phyloP scores from a whole-genome alignment of 75 land plant genomes.

The Ceratopteris richardii region DNA sequence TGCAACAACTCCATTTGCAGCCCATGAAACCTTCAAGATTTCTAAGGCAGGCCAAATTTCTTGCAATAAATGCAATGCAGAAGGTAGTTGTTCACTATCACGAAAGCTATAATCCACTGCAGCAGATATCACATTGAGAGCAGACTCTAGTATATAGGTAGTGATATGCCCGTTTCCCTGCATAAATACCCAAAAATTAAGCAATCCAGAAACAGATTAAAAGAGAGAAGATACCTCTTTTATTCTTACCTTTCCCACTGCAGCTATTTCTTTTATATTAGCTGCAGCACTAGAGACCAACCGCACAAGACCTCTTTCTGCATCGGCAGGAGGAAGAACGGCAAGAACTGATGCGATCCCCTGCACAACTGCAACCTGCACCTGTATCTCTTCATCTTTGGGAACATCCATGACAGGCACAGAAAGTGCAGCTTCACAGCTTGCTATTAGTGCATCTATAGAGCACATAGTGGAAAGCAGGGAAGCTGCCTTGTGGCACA shows the following conservation, averaged over 20 bases:
- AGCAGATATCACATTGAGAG: conserved; percentile 12
- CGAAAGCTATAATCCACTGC: conserved; percentile 5
- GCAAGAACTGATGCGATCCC: conserved; percentile 21
- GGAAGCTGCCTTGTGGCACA: conserved; percentile 15
- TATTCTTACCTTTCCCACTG: conserved; percentile 4
- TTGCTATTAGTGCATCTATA: conserved; percentile 11
- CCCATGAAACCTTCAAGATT: conserved; percentile 4
- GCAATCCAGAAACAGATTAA: not conserved
- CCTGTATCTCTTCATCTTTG: conserved; percentile 6
- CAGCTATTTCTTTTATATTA: conserved; percentile 8
- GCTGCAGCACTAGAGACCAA: conserved; percentile 9
- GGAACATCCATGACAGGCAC: conserved; percentile 4
- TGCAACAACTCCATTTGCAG: conserved; percentile 12
- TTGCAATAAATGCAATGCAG: conserved; percentile 12
- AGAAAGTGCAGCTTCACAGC: conserved; percentile 19
- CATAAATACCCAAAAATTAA: not conserved
- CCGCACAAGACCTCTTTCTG: conserved; percentile 2
- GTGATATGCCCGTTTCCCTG: conserved; percentile 5
- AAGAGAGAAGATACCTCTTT: not conserved
- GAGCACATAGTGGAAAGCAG: conserved; percentile 6
- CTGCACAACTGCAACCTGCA: conserved; percentile 12
- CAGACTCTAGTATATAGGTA: conserved; percentile 1
- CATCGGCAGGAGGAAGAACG: conserved; percentile 12
- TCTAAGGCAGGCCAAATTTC: conserved; percentile 19
- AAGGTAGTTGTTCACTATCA: conserved; percentile 3